Evolutionary conservation across 306 rosid genomes (phyloP), one percentile per base, ranked within the genome.

Genomic region (Mimosa bimucronata): DNA sequence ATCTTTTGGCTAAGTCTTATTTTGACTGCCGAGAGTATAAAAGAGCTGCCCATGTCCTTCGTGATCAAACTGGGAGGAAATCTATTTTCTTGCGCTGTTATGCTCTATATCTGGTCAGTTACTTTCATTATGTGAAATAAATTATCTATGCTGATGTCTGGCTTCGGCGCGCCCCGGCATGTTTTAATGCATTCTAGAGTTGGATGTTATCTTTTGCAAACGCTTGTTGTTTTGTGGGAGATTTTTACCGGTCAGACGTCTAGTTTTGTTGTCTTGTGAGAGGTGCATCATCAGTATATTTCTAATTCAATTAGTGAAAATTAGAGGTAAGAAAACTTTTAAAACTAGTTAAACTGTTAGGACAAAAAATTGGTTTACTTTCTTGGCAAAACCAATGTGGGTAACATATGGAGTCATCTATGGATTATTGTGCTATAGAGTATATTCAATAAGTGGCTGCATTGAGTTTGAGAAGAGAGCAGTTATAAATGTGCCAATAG

Each of bases 21-120:
- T 93, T 95, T 31, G 97, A 95, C 52, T 91, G 98, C 81, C 88
- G 98, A 2, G 98, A 95, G 83, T 95, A 92, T 74, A 92, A 74
- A 73, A 86, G 99, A 79, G 97, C 98, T 58, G 92, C 99, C 5
- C 99, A 93, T 61, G 96, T 88, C 72, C 93, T 95, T 31, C 93
- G 97, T 2, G 96, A 90, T 77, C 98, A 95, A 73, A 84, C 65
- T 3, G 96, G 92, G 53, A 88, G 92, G 71, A 95, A 93, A 69
- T 90, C 97, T 0, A 81, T 91, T 19, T 95, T 95, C 82, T 79
- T 95, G 85, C 92, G 98, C 79, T 93, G 81, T 77, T 93, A 91
- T 66, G 97, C 99, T 71, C 90, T 91, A 16, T 90, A 90, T 84
- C 82, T 91, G 93, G 99, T 95, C 26, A 44, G 92, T 84, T 48